Base-by-base conservation (phyloP, 768 basidiomycete genomes). In the Tricholoma saponaceum region DNA sequence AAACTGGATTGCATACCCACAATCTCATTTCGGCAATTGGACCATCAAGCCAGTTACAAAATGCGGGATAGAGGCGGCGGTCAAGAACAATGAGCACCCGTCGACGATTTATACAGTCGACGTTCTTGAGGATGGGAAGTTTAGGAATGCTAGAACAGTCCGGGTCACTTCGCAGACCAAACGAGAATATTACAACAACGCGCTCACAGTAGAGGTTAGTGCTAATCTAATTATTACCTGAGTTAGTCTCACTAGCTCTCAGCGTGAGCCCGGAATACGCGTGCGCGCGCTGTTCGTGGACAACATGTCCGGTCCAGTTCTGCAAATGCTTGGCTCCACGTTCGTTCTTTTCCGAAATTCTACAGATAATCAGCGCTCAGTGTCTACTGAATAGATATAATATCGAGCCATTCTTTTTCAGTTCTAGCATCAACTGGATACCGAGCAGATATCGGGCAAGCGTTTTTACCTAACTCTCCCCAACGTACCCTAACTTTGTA, bases 371-470 rank as follows among this genome's bases (percentile, higher is more conserved):
- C 4, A 37, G 35, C 35, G 5, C 12, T 13, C 2, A 35, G 14
- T 37, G 0, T 37, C 3, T 13, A 37, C 16, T 26, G 18, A 44
- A 8, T 51, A 85, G 84, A 63, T 84, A 80, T 63, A 74, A 77
- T 32, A 77, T 86, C 49, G 85, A 87, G 60, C 85, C 85, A 0
- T 87, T 86, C 66, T 87, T 84, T 69, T 87, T 82, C 62, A 84
- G 83, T 0, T 85, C 84, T 0, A 82, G 83, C 16, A 60, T 84
- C 3, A 84, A 83, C 57, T 85, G 84, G 83, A 87, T 86, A 60
- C 86, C 86, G 1, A 82, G 83, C 0, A 78, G 84, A 52, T 87
- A 81, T 54, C 80, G 84, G 58, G 83, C 85, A 61, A 62, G 83
- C 54, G 23, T 14, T 47, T 26, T 32, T 16, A 32, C 30, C 23